Evolutionary conservation across 2,329 filamentous ascomycete species (phyloP), one percentile per base, ranked within the genome.

Genomic region (Metarhizium anisopliae): DNA sequence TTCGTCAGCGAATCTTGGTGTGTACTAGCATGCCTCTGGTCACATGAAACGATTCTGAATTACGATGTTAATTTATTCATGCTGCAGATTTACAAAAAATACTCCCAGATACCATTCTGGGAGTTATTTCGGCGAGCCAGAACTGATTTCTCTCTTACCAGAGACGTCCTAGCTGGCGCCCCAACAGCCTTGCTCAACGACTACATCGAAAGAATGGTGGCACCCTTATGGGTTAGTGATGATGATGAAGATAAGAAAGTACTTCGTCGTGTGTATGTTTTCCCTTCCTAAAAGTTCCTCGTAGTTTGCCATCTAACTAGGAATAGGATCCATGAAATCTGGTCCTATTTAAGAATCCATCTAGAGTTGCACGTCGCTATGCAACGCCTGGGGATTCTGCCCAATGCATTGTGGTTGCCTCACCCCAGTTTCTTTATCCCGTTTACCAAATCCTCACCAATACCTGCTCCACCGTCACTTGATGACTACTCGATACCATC

Each of bases 1-100:
- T 82, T 58, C 71, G 80, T 32, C 76, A 81, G 57, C 74, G 81
- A 8, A 76, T 83, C n/a, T 59, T 83, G 57, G 79, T 82, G 61
- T 50, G 70, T 57, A 11, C 8, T 8, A n/a, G 7, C 3, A 30
- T 54, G 6, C 20, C 32, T 30, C 3, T 3, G 2, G 32, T n/a
- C 7, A 2, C 1, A 16, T 10, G n/a, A 47, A 20, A 20, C 50
- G 13, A n/a, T n/a, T 36, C 13, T 7, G 38, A 11, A 45, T 16
- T 7, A 6, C 42, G n/a, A 16, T 18, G 18, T 30, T 47, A 20
- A 32, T 52, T 29, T 61, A 66, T 42, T 64, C 50, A 2, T 6
- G n/a, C 16, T 11, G 6, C 45, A 82, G 79, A 71, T 83, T 2
- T 83, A 81, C 63, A 74, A 74, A 57, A 68, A 70, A 36, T 80